Evolutionary conservation across 2,329 filamentous ascomycete species (phyloP), one percentile per base, ranked within the genome.

Genomic region (Aspergillus awamori): DNA sequence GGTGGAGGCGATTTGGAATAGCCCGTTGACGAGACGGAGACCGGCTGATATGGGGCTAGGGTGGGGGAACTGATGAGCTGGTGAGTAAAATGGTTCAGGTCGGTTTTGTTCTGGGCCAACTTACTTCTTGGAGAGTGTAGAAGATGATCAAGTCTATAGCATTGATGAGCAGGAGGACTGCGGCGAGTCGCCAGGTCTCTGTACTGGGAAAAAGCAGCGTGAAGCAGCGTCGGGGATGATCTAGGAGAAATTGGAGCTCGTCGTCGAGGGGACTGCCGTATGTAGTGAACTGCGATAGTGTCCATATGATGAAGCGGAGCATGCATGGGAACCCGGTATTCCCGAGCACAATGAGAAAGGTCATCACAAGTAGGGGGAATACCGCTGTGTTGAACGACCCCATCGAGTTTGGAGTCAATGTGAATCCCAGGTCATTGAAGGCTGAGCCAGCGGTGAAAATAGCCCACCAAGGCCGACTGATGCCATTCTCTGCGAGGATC

Each of bases 321-420:
- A 97, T 92, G 70, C 94, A 90, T 0, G 93, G 93, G 68, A 97
- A 97, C 0, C 90, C 93, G 0, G 93, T 97, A 71, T 97, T 97
- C 59, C 93, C 93, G 62, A 96, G 90, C 62, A 97, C 87, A 71
- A 97, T 93, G 38, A 97, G 84, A 67, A 96, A 95, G 15, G 87
- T 88, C 78, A 92, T 88, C 52, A 93, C 73, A 17, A 96, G 80
- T 53, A 97, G 81, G 1, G 89, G 87, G 68, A 91, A 89, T 5
- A 89, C 82, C 1, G 91, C 90, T 11, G 82, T 84, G 65, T 91
- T 87, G 75, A 97, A 97, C 0, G 91, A 93, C 48, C 88, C 85
- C 93, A 98, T 97, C 69, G 92, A 96, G 76, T 97, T 90, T 0
- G 93, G 89, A 0, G 92, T 97, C 64, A 98, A 80, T 1, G 93